A percentile compares a stretch with the other conserved stretches of the same genome.
phyloP scores from a whole-genome alignment of 1,284 basidiomycete genomes.

The Cutaneotrichosporon sp. region DNA sequence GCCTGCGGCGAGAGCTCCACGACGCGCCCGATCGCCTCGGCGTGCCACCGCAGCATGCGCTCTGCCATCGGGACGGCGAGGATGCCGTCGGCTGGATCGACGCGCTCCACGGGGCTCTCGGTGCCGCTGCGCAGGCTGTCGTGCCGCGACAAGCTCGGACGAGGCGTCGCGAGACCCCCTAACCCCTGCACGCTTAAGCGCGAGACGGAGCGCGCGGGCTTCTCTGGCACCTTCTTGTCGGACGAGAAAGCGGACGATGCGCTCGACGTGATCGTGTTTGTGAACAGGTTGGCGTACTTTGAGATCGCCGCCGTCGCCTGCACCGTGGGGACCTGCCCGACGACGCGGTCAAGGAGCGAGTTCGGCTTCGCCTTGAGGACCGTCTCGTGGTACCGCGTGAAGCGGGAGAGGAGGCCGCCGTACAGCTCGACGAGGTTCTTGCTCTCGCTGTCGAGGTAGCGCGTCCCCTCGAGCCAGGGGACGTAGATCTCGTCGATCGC shows the following conservation, averaged over 20 bases:
- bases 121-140: slow-evolving; percentile 10
- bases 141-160: slow-evolving; percentile 3
- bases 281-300: slow-evolving; percentile 73
- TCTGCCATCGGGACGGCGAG: slow-evolving; percentile 76
- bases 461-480: slow-evolving; percentile 85
- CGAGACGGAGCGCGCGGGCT: slow-evolving; percentile 11
- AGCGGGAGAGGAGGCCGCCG: slow-evolving; percentile 69
- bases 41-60: slow-evolving; percentile 92
- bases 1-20: slow-evolving; percentile 77
- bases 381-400: slow-evolving; percentile 84
- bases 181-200: slow-evolving; percentile 17
- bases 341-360: slow-evolving; percentile 84
- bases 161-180: slow-evolving; percentile 8
- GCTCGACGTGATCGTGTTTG: slow-evolving; percentile 39
- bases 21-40: slow-evolving; percentile 87
- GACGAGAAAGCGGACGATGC: slow-evolving; percentile 25
- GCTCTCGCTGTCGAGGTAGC: slow-evolving; percentile 91
- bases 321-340: slow-evolving; percentile 62
- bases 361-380: slow-evolving; percentile 79
- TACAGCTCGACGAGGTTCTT: slow-evolving; percentile 85
- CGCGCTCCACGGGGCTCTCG: slow-evolving; percentile 20
- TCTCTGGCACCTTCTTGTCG: slow-evolving; percentile 33
- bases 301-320: slow-evolving; percentile 59
- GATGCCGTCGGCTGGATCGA: slow-evolving; percentile 72
- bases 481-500: slow-evolving; percentile 96